Percentiles rank a stretch among this genome's conserved stretches.
Evolutionary conservation across 805 yeast genomes (phyloP).

Genomic region (Zygosaccharomyces bisporus): DNA sequence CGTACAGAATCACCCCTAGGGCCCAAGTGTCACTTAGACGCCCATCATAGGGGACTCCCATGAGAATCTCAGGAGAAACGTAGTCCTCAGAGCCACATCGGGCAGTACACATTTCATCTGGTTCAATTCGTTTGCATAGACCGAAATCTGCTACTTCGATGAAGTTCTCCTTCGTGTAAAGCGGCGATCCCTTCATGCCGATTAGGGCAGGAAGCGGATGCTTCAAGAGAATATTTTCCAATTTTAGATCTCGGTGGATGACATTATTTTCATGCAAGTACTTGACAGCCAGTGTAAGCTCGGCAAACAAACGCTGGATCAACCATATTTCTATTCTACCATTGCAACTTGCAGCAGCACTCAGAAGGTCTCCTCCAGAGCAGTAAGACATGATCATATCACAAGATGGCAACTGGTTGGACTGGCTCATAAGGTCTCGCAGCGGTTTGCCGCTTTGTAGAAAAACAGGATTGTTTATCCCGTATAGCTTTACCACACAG

Average conservation of each 20-base stretch:
- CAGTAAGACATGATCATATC: slow-evolving; percentile 70
- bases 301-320: slow-evolving; percentile 62
- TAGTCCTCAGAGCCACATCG: slow-evolving; percentile 97
- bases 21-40: slow-evolving; percentile 93
- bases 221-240: slow-evolving; percentile 72
- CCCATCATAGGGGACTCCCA: slow-evolving; percentile 92
- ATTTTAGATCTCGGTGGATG: slow-evolving; percentile 87
- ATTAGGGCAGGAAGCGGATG: slow-evolving; percentile 36
- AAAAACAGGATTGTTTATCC: slow-evolving; percentile 36
- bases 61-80: slow-evolving; percentile 87
- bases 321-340: slow-evolving; percentile 45
- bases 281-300: slow-evolving; percentile 62
- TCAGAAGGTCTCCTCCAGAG: slow-evolving; percentile 80
- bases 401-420: slow-evolving; percentile 21
- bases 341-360: slow-evolving; percentile 47
- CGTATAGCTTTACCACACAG: slow-evolving; percentile 59
- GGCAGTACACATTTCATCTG: slow-evolving; percentile 65
- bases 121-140: slow-evolving; percentile 64
- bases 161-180: slow-evolving; percentile 27
- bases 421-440: slow-evolving; percentile 32
- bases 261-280: slow-evolving; percentile 66
- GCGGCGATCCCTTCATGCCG: slow-evolving; percentile 19
- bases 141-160: slow-evolving; percentile 86
- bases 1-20: slow-evolving; percentile 83
- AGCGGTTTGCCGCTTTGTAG: slow-evolving; percentile 29